Percentiles rank a stretch among this genome's conserved stretches.
Evolutionary conservation across 2,329 filamentous ascomycete genomes (phyloP).

Genomic region (Fusarium sp.): DNA sequence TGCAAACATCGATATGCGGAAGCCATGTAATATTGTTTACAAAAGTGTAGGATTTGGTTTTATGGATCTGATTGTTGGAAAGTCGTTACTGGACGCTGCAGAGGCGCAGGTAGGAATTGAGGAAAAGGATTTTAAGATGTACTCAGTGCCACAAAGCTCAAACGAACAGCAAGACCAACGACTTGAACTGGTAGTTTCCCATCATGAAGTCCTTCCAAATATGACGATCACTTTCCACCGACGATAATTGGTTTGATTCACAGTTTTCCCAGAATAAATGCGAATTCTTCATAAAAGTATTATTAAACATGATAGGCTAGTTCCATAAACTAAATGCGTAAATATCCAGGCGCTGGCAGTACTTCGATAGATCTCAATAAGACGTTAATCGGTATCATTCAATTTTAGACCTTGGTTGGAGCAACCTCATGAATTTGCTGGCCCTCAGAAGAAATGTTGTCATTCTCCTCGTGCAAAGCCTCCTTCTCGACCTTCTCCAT

Average conservation of each 20-base stretch:
- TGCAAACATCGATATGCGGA: rapidly evolving
- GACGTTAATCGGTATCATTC: background rate
- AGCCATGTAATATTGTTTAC: background rate
- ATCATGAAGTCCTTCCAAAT: too few species aligned
- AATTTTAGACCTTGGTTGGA: constrained; percentile 7
- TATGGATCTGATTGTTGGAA: background rate
- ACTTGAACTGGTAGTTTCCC: too few species aligned
- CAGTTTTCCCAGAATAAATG: rapidly evolving
- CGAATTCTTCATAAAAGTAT: background rate
- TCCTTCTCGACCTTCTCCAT: constrained; percentile 68
- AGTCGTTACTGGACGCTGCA: background rate
- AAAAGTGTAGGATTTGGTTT: background rate
- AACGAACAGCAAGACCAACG: too few species aligned
- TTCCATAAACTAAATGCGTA: background rate
- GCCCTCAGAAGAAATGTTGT: constrained; percentile 9
- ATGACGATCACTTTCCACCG: too few species aligned
- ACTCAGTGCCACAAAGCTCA: too few species aligned
- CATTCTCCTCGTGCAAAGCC: constrained; percentile 12
- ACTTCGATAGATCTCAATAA: background rate
- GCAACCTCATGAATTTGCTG: constrained; percentile 16
- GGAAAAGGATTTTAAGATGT: background rate
- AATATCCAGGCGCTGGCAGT: too few species aligned
- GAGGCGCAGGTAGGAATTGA: background rate
- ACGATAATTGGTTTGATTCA: background rate
- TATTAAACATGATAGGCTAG: constrained; percentile 15